Evolutionary conservation across 2,329 filamentous ascomycete species (phyloP).

Genomic region (Sporothrix schenckii): DNA sequence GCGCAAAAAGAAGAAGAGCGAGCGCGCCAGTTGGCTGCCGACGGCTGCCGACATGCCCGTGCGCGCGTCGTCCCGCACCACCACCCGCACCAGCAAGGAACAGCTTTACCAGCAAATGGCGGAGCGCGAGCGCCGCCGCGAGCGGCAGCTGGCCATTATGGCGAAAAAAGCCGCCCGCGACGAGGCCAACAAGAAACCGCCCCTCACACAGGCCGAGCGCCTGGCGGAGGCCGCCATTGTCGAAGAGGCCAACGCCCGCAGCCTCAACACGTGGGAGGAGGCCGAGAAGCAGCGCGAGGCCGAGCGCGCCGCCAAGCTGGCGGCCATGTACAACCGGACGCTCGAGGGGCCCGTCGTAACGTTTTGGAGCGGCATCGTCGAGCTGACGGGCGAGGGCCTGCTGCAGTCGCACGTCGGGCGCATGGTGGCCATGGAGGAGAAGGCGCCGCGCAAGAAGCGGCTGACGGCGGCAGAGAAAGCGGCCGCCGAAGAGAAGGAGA

Average conservation of each 20-base stretch:
- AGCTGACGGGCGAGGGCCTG: slow-evolving; percentile 72
- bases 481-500: not conserved
- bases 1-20: slow-evolving; percentile 66
- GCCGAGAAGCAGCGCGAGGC: slow-evolving; percentile 87
- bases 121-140: slow-evolving; percentile 69
- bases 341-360: slow-evolving; percentile 87
- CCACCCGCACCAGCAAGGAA: slow-evolving; percentile 62
- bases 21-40: slow-evolving; percentile 62
- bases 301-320: slow-evolving; percentile 78
- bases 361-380: slow-evolving; percentile 89
- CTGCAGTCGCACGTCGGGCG: slow-evolving; percentile 68
- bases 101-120: slow-evolving; percentile 71
- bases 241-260: slow-evolving; percentile 86
- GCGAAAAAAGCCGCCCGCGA: slow-evolving; percentile 69
- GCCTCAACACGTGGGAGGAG: slow-evolving; percentile 89
- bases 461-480: slow-evolving; percentile 41
- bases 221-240: slow-evolving; percentile 79
- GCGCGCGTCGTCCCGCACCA: slow-evolving; percentile 60
- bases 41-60: slow-evolving; percentile 58
- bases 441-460: slow-evolving; percentile 56
- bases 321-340: slow-evolving; percentile 83
- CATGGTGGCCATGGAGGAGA: slow-evolving; percentile 64
- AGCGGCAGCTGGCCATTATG: slow-evolving; percentile 70
- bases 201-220: slow-evolving; percentile 84
- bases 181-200: slow-evolving; percentile 73